These are phyloP conservation scores for Discostella stelligera DNA, from an alignment of 352 stramenopile species.

Conservation along the genomic window DNA sequence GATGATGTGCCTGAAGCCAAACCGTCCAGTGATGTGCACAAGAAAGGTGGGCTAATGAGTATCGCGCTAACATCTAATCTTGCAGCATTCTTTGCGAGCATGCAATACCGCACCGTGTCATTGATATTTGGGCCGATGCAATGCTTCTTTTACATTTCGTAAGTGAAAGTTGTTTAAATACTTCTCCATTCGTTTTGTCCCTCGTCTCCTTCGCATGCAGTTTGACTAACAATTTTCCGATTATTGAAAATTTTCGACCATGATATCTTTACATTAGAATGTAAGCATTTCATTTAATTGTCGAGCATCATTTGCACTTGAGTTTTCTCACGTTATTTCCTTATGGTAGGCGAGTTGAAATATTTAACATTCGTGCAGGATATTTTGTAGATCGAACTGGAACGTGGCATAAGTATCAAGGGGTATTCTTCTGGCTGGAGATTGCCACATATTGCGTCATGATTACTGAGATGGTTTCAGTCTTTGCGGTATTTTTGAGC, in stretches of 20 bases:
- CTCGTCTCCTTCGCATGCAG: background rate
- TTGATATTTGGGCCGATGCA: slow-evolving; percentile 48
- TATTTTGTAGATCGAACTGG: slow-evolving; percentile 30
- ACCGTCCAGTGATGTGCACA: background rate
- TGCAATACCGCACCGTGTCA: slow-evolving; percentile 37
- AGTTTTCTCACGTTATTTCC: background rate
- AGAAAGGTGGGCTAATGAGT: slow-evolving; percentile 6
- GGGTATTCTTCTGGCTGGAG: slow-evolving; percentile 42
- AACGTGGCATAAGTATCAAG: slow-evolving; percentile 18
- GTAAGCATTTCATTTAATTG: slow-evolving; percentile 22
- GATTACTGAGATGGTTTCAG: slow-evolving; percentile 34
- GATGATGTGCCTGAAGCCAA: slow-evolving; percentile 52
- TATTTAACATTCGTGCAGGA: slow-evolving; percentile 39
- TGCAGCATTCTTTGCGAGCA: slow-evolving; percentile 28
- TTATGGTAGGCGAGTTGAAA: slow-evolving; percentile 42
- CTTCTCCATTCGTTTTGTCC: background rate
- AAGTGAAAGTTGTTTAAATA: slow-evolving; percentile 29
- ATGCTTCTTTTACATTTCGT: slow-evolving; percentile 49
- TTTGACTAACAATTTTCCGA: background rate
- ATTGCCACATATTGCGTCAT: slow-evolving; percentile 41
- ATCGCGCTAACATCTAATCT: slow-evolving; percentile 16
- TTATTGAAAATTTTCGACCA: background rate
- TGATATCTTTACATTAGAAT: slow-evolving; percentile 18
- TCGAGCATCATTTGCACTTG: background rate
- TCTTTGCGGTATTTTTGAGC: slow-evolving; percentile 31